Conservation (phyloP, 2,329 filamentous ascomycete genomes). For the Aspergillus sp. region DNA sequence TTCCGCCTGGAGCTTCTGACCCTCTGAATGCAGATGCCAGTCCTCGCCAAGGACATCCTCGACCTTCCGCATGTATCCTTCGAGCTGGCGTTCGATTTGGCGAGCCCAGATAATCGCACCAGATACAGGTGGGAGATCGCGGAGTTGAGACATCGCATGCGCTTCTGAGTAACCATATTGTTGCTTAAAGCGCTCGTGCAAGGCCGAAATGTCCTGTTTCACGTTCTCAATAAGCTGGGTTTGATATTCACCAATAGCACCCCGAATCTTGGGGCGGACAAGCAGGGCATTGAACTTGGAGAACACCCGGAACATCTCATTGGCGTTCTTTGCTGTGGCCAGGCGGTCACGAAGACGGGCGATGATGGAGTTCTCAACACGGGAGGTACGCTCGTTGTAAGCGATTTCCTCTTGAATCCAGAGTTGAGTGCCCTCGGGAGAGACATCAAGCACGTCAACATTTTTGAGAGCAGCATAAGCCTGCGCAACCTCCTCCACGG, state of each 20-base stretch:
- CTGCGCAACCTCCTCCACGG: slow-evolving; percentile 90
- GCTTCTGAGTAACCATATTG: slow-evolving; percentile 98
- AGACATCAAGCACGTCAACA: slow-evolving; percentile 90
- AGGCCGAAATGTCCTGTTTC: slow-evolving; percentile 84
- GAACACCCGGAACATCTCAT: slow-evolving; percentile 99
- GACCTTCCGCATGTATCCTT: slow-evolving; percentile 98
- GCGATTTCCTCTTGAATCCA: slow-evolving; percentile 93
- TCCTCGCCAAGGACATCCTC: slow-evolving; percentile 92
- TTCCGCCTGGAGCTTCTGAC: slow-evolving; percentile 86
- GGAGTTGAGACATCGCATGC: slow-evolving; percentile 94
- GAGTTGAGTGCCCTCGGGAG: slow-evolving; percentile 76
- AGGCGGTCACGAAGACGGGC: slow-evolving; percentile 84
- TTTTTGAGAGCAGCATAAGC: slow-evolving; percentile 92
- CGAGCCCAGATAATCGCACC: slow-evolving; percentile 96
- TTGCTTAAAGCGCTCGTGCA: slow-evolving; percentile 97
- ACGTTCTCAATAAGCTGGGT: slow-evolving; percentile 97
- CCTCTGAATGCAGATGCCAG: slow-evolving; percentile 90
- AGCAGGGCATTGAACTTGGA: slow-evolving; percentile 99
- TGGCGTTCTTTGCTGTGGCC: slow-evolving; percentile 91
- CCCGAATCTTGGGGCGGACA: slow-evolving; percentile 96
- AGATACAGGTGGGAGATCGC: slow-evolving; percentile 89
- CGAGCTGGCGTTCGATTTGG: slow-evolving; percentile 92
- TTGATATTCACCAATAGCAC: slow-evolving; percentile 96
- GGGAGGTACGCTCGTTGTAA: slow-evolving; percentile 94
- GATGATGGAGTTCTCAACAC: slow-evolving; percentile 98